phyloP scores from a whole-genome alignment of 2,329 filamentous ascomycete genomes.

The Ophiostoma novo-ulmi region DNA sequence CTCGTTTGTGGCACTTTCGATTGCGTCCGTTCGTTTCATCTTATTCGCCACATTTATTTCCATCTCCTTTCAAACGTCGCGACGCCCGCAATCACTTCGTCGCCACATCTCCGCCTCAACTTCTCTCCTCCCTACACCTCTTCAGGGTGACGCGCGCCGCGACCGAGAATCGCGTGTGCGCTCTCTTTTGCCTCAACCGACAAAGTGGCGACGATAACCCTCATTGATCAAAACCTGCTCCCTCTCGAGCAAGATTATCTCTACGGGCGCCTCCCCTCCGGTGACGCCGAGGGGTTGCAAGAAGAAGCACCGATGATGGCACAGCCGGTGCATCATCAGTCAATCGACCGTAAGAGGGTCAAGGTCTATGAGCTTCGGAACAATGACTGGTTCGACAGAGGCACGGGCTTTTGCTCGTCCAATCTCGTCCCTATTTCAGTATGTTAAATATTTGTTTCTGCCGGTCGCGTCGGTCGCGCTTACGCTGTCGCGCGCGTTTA shows the following conservation, averaged over 20 bases:
- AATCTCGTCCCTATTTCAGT: slow-evolving; percentile 58
- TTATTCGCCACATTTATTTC: background rate
- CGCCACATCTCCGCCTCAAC: background rate
- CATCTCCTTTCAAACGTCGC: background rate
- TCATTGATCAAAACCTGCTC: slow-evolving; percentile 51
- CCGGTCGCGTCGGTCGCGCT: background rate
- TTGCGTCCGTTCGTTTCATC: background rate
- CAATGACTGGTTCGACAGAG: slow-evolving; percentile 98
- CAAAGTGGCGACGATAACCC: slow-evolving; percentile 53
- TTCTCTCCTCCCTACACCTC: background rate
- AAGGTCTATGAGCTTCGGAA: slow-evolving; percentile 98
- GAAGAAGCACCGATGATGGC: slow-evolving; percentile 63
- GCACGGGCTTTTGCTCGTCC: slow-evolving; percentile 90
- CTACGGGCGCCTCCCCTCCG: slow-evolving; percentile 43
- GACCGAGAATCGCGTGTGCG: slow-evolving; percentile 22
- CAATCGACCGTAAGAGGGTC: slow-evolving; percentile 69
- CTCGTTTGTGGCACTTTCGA: background rate
- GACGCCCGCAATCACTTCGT: background rate
- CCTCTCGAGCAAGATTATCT: slow-evolving; percentile 57
- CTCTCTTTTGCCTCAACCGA: slow-evolving; percentile 32
- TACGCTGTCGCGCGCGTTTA: slow-evolving; percentile 19
- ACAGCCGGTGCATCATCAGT: slow-evolving; percentile 64
- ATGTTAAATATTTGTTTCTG: slow-evolving; percentile 28
- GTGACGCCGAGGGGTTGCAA: slow-evolving; percentile 46
- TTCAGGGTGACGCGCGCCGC: slow-evolving; percentile 32